Base-by-base conservation (phyloP, 2,329 filamentous ascomycete species). In the Triangularia setosa region DNA sequence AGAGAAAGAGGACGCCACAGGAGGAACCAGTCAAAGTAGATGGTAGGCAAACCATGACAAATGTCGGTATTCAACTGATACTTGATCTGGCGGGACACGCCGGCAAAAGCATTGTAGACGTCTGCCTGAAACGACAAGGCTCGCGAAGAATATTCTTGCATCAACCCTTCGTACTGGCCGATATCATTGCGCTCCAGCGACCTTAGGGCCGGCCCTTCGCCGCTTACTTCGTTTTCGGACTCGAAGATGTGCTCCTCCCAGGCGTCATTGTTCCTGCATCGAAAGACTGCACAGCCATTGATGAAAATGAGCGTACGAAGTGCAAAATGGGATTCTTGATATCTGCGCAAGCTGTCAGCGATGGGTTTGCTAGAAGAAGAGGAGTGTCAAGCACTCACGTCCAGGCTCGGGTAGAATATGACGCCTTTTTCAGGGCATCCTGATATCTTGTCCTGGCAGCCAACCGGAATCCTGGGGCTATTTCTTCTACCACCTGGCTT, bases 11-110 rank as follows among this genome's bases (percentile, higher is more conserved):
- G 62, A 21, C 28, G n/a, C 62, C 62, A 64, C 16, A 64, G 62
- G 6, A 64, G 62, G 9, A 64, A 64, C 58, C 58, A 64, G 58
- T 64, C 58, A 21, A 64, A 64, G 48, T 33, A 64, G 28, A 14
- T 25, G 11, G 57, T 60, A 2, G 62, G 62, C 1, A 64, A 14
- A 2, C 62, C 58, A 30, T 61, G 62, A 24, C 58, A 64, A 6
- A 64, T 9, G 30, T 61, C 62, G 18, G 24, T 33, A 7, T 64
- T 2, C 27, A 64, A 27, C n/a, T 48, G 57, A 9, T 24, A 28
- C 27, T 9, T 21, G 2, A 64, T 16, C 23, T 64, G 62, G 18
- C 57, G 44, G 3, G 23, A 18, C 16, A 64, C 52, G 3, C 62
- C 58, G 1, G 58, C 62, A n/a, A 64, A 64, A 21, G 58, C 62